Conservation (phyloP, 192 early-diverging fungal genomes). For the Backusella liffmaniae region DNA sequence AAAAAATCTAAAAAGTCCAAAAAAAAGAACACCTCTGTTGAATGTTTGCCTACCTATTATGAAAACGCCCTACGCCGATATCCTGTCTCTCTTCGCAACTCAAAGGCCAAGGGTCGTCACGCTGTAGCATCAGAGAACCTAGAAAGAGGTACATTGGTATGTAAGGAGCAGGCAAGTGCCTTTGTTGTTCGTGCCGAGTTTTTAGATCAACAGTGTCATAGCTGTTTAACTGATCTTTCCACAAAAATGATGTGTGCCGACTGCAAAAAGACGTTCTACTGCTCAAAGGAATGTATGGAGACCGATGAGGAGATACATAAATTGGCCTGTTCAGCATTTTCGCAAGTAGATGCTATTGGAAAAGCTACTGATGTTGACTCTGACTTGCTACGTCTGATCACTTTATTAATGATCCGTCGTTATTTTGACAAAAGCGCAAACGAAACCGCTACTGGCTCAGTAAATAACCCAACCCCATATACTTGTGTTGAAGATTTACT, state of each 20-base stretch:
- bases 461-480: conserved; percentile 10
- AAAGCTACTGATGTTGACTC: conserved; percentile 24
- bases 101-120: conserved; percentile 54
- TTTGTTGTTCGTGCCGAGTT: conserved; percentile 56
- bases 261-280: conserved; percentile 43
- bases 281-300: conserved; percentile 35
- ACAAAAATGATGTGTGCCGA: conserved; percentile 27
- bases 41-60: background rate
- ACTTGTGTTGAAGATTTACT: conserved; percentile 27
- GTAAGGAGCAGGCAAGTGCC: conserved; percentile 47
- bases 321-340: conserved; percentile 16
- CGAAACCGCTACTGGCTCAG: background rate
- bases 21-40: background rate
- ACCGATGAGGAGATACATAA: conserved; percentile 34
- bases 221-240: conserved; percentile 36
- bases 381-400: conserved; percentile 27
- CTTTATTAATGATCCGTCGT: conserved; percentile 12
- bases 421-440: background rate
- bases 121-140: conserved; percentile 45
- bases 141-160: conserved; percentile 46
- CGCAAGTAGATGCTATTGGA: conserved; percentile 15
- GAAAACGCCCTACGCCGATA: background rate
- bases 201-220: conserved; percentile 53
- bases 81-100: conserved; percentile 20
- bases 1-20: background rate